Conservation (phyloP, 306 rosid species). For the Inga oerstediana region DNA sequence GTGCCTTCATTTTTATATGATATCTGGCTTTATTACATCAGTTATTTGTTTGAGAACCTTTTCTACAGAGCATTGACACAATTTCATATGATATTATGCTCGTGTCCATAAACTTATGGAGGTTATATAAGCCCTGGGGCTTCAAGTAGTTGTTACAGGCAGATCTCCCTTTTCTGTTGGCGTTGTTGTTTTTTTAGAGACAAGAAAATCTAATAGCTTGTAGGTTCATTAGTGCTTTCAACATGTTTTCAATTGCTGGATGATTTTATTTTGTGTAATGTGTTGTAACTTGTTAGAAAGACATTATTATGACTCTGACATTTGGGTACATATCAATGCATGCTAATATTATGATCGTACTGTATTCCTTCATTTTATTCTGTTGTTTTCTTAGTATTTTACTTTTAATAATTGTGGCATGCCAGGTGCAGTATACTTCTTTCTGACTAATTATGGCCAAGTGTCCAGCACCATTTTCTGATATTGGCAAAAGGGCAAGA, state of each 20-base stretch:
- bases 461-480: slow-evolving; percentile 90
- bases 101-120: background rate
- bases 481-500: slow-evolving; percentile 83
- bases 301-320: background rate
- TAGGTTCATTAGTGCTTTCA: background rate
- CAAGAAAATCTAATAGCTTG: background rate
- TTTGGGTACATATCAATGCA: background rate
- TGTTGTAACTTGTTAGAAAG: background rate
- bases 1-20: background rate
- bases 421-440: slow-evolving; percentile 40
- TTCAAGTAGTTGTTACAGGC: background rate
- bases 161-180: background rate
- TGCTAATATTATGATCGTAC: background rate
- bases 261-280: background rate
- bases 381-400: background rate
- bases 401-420: slow-evolving; percentile 4
- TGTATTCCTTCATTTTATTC: background rate
- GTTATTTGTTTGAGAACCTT: background rate
- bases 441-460: slow-evolving; percentile 62
- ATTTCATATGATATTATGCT: background rate
- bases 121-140: background rate
- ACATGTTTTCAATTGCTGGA: background rate
- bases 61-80: too few relatives aligned
- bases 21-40: background rate
- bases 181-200: background rate